Evolutionary conservation across 2,329 filamentous ascomycete species (phyloP), one percentile per base, ranked within the genome.

Genomic region (Penicillium concentricum): DNA sequence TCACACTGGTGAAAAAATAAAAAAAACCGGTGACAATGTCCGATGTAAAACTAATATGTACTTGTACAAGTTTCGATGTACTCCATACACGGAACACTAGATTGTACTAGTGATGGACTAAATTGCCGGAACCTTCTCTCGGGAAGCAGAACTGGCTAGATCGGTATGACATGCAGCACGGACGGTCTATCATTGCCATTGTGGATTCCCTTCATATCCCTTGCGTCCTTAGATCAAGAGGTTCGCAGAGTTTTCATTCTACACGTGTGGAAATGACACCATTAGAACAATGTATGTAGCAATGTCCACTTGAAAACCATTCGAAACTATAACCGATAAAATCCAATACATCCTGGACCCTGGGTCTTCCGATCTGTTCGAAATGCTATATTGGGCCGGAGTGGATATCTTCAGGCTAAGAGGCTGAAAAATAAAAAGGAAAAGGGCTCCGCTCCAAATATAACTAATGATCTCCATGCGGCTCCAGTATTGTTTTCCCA

Each of bases 121-220:
- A 28, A 41, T 37, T 22, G 47, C 6, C 47, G 47, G 26, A 46
- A 39, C 53, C 53, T 45, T 55, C 22, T 45, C 22, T 39, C 15
- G 3, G 22, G 22, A 28, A 9, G 41, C 30, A 51, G 46, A 49
- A 44, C 50, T 50, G 42, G 42, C 53, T 50, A 60, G 57, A 55
- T 60, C 54, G 54, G 45, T 56, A 66, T 65, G 63, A 65, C 63
- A 57, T 61, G 60, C 64, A 65, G 64, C 56, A 62, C 58, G 52
- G 59, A 60, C 53, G 39, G 51, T 56, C 44, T 46, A 61, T 57
- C 56, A 62, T 61, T 61, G 32, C 49, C 58, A 39, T 32, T 26
- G 37, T 54, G 54, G 47, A 30, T 18, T 37, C 34, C 37, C 34
- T 48, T 60, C 28, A 58, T 48, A 60, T 62, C 62, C 48, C 64